Evolutionary conservation across 805 yeast species (phyloP), one percentile per base, ranked within the genome.

Genomic region (Candida silvicultrix): DNA sequence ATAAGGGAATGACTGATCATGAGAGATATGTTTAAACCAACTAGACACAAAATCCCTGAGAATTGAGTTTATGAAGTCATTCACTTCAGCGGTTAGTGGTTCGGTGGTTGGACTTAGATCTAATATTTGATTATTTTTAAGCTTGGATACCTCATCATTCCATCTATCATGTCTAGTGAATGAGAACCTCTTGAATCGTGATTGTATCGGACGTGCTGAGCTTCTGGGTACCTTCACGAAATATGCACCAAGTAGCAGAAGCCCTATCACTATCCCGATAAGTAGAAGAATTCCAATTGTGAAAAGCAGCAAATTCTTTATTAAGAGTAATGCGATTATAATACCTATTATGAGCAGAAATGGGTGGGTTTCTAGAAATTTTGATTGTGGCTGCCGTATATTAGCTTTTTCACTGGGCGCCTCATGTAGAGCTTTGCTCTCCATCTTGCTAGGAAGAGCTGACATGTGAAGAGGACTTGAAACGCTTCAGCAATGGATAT

Each of bases 1-100:
- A 9, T 67, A 66, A 0, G 70, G 63, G 50, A 77, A 77, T 0
- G 64, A 48, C 3, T 52, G 51, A 40, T 64, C 65, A 3, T 60
- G 41, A 0, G 81, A 69, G 1, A 85, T 72, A 3, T 69, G 65
- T 1, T 51, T 42, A 56, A 69, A 83, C 92, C 92, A 85, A 5
- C 72, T 55, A 35, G 58, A 56, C 2, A 85, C 67, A 56, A 81
- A 85, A 42, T 78, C 80, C 16, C 71, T 56, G 0, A 81, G 47
- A 0, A 83, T 63, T n/a, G 73, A 56, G 15, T 67, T 62, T 1
- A 78, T 57, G 4, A 84, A 60, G 1, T 65, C 68, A 21, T 73
- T 70, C 2, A 81, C 41, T 0, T 75, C 69, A 38, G 67, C 70
- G 3, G 78, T 73, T 36, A 56, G 49, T 1, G 34, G 40, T 1